Conservation (phyloP, 306 rosid species). For the Rosa chinensis region DNA sequence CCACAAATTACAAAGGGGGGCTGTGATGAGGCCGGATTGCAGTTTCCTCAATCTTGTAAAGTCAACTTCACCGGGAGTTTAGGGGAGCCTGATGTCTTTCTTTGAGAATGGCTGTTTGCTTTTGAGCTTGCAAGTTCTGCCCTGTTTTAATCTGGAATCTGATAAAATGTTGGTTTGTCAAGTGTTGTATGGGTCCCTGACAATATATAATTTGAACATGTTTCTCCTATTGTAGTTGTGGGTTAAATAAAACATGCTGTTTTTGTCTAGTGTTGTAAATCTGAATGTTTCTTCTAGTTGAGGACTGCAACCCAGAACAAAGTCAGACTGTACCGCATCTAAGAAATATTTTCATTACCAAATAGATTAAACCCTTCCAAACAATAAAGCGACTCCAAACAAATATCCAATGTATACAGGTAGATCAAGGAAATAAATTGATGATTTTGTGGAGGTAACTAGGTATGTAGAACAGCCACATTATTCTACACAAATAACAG, state of each 20-base stretch:
- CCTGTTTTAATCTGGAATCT: neutral
- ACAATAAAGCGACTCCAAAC: no score
- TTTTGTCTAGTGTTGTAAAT: neutral
- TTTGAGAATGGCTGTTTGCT: conserved; percentile 22
- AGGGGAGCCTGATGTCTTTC: conserved; percentile 49
- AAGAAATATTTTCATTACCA: no score
- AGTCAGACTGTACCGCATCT: no score
- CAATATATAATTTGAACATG: conserved; percentile 5
- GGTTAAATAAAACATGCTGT: neutral
- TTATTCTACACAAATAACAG: neutral
- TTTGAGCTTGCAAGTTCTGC: neutral
- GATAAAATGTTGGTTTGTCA: neutral
- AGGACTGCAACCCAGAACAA: no score
- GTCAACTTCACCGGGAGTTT: conserved; percentile 76
- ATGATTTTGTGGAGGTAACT: neutral
- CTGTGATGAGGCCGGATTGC: conserved; percentile 74
- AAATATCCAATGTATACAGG: no score
- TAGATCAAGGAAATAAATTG: neutral
- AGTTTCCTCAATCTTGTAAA: conserved; percentile 64
- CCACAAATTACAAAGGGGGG: conserved; percentile 70
- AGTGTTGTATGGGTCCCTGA: conserved; percentile 3
- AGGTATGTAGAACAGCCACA: no score
- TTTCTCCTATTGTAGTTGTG: neutral
- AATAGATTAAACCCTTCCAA: no score
- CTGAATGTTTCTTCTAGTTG: no score